These are phyloP conservation scores for Pisolithus orientalis DNA, from an alignment of 768 basidiomycete genomes.

Conservation along the genomic window DNA sequence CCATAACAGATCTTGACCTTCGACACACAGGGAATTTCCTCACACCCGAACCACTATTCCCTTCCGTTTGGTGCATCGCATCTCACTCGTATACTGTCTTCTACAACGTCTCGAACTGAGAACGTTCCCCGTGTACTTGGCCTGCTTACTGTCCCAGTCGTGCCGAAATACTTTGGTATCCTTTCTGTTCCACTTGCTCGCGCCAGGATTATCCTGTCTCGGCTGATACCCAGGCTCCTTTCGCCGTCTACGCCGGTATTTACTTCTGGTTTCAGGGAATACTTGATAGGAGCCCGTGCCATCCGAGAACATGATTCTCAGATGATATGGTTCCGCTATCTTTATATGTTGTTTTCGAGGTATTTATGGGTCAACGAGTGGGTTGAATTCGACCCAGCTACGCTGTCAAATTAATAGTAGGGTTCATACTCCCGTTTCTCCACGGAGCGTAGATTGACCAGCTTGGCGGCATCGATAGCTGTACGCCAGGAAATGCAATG, in stretches of 20 bases:
- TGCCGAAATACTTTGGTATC: conserved; percentile 57
- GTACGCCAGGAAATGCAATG: too few species aligned
- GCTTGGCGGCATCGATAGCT: too few species aligned
- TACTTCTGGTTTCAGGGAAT: conserved; percentile 52
- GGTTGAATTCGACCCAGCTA: conserved; percentile 37
- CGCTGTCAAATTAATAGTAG: neutral
- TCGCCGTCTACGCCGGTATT: conserved; percentile 31
- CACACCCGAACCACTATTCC: conserved; percentile 81
- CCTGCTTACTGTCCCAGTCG: conserved; percentile 51
- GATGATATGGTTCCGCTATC: conserved; percentile 84
- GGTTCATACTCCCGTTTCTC: too few species aligned
- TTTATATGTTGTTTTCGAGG: conserved; percentile 72
- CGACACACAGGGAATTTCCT: conserved; percentile 69
- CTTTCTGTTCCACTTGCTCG: conserved; percentile 47
- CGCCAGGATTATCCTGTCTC: conserved; percentile 28
- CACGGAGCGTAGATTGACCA: too few species aligned
- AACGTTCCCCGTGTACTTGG: conserved; percentile 43
- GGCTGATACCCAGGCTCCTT: neutral
- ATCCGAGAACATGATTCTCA: conserved; percentile 73
- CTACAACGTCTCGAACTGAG: conserved; percentile 23
- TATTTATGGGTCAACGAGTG: conserved; percentile 95
- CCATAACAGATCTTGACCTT: conserved; percentile 74
- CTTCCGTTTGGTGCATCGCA: conserved; percentile 50
- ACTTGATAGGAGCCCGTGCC: conserved; percentile 51
- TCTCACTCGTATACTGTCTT: conserved; percentile 31